Base-by-base conservation (phyloP, 2,329 filamentous ascomycete genomes). In the Curvularia verruculosa region DNA sequence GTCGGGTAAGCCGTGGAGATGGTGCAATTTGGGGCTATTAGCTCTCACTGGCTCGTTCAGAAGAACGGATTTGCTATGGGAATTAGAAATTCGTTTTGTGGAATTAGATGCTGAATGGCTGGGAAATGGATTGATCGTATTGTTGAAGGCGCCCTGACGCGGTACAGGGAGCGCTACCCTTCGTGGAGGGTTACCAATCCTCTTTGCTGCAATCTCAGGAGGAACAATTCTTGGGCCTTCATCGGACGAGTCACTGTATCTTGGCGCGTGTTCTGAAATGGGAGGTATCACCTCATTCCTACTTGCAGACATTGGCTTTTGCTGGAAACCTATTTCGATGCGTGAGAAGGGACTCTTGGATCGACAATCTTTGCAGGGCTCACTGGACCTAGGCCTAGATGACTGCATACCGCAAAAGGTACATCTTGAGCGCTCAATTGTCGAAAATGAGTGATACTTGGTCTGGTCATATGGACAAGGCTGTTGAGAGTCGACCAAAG, bases 1-100 rank as follows among this genome's bases (percentile, higher is more conserved):
- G 23, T 53, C 36, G 5, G 65, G 57, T 29, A 69, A 50, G 28
- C 56, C 56, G 48, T 58, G 61, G 9, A 70, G 28, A 31, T 65
- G 56, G 46, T 73, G 67, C 5, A 73, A 39, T 46, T 61, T 67
- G 6, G 67, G 69, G 19, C 54, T 64, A 3, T 37, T 48, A 19
- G 61, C 52, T 44, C 54, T 58, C 21, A 41, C 46, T 23, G 44
- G 24, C 7, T 31, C 26, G 2, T 7, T 12, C 24, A 36, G 28
- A 9, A 24, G 39, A 53, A 24, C 39, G 13, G 28, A 37, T 41
- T 21, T 18, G 18, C 21, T 23, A 15, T 3, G 6, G 3, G 31
- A 23, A 9, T 9, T 9, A 21, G 19, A 29, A n/a, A 8, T 12
- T 9, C 19, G 39, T 21, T 3, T 34, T 19, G 6, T 2, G 12